Evolutionary conservation across 371 early-diverging fungal genomes (phyloP), one percentile per base, ranked within the genome.

Genomic region (Saksenaea oblongispora): DNA sequence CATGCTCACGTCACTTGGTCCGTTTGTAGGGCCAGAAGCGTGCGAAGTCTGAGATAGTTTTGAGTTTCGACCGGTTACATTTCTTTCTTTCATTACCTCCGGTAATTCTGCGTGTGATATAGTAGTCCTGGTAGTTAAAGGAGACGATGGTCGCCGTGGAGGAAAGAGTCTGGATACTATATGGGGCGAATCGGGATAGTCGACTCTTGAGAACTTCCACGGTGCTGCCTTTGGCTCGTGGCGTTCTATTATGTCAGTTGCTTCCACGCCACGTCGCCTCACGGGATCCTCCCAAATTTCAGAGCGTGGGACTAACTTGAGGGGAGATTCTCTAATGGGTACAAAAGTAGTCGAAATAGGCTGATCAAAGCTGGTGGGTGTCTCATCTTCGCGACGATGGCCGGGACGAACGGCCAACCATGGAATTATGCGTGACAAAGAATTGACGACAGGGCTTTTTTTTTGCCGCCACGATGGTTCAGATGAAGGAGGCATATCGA

Each of bases 221-320:
- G 63, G 9, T 1, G 58, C 22, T 11, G 65, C 56, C 34, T 34
- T 28, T 9, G 56, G 42, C 15, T 72, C 58, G 36, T 69, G 71
- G 27, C 64, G 37, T 34, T 77, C 80, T 72, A 72, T 74, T 31
- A 80, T 42, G 22, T 69, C 81, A 2, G 78, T 4, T 63, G 73
- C 81, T 35, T 80, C 76, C 17, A 80, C 72, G 11, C 81, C 81
- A 17, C 78, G 66, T 58, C 76, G 65, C 17, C 78, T 67, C 14
- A 64, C 42, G 14, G 81, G 81, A 59, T 80, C 78, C 1, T 53
- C 54, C 66, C 61, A 69, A 24, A 80, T 74, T 24, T 75, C 76
- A 11, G 64, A 60, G 0, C 81, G 60, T 14, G 76, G 74, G 9
- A 80, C 81, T 13, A 80, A 61, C 3, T 65, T 78, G 55, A 80